phyloP scores from a whole-genome alignment of 441 rosid genomes.

The Macaranga tanarius region DNA sequence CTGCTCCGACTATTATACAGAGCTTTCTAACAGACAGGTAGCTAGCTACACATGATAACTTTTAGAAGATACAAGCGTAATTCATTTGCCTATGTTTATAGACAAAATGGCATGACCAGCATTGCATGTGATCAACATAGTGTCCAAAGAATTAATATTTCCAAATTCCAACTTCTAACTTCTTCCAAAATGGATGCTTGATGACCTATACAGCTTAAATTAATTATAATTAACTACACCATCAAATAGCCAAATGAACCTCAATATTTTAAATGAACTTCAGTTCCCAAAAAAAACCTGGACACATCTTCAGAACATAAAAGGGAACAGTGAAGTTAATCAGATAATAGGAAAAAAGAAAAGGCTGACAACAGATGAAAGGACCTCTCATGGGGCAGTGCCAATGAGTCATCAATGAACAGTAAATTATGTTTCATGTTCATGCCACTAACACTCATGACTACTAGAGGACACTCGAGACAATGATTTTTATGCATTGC shows the following conservation, averaged over 20 bases:
- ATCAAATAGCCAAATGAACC: conserved; percentile 8
- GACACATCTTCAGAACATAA: not conserved
- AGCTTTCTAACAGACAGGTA: conserved; percentile 6
- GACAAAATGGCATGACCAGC: not conserved
- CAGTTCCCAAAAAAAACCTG: not conserved
- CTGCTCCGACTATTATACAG: conserved; percentile 23
- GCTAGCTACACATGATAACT: not conserved
- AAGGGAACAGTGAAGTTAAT: not conserved
- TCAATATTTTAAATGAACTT: not conserved
- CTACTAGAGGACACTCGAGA: not conserved
- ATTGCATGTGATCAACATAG: not conserved
- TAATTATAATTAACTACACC: conserved; percentile 2
- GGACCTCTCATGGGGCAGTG: not conserved
- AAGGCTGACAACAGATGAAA: not conserved
- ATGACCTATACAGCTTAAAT: not conserved
- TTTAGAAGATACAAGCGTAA: not conserved
- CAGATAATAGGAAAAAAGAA: not conserved
- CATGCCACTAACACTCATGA: not conserved
- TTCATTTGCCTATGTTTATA: not conserved
- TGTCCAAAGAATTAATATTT: conserved; percentile 13
- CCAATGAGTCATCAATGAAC: conserved; percentile 1
- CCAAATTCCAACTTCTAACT: conserved; percentile 13
- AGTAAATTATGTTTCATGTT: not conserved
- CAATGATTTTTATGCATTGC: not conserved
- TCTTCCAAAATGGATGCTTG: conserved; percentile 3